These are phyloP conservation scores for Colletotrichum sansevieriae DNA, from an alignment of 2,329 filamentous ascomycete genomes.

Conservation along the genomic window DNA sequence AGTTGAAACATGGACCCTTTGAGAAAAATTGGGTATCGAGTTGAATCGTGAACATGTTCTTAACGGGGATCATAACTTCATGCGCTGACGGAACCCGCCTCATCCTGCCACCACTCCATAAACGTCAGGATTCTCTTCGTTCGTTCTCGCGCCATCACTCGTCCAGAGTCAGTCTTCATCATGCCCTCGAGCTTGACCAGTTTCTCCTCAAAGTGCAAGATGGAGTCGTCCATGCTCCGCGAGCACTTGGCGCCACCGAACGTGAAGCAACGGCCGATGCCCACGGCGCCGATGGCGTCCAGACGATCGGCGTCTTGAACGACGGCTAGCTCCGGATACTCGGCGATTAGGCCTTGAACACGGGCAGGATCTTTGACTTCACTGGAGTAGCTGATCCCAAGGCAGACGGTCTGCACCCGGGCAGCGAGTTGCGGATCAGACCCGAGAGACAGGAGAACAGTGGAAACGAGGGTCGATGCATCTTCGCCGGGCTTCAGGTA, in stretches of 20 bases:
- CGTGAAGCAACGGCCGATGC: slow-evolving; percentile 82
- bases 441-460: slow-evolving; percentile 68
- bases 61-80: neutral
- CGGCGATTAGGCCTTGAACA: slow-evolving; percentile 71
- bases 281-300: slow-evolving; percentile 91
- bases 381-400: slow-evolving; percentile 81
- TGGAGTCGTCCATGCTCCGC: slow-evolving; percentile 68
- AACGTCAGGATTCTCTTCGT: slow-evolving; percentile 66
- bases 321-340: slow-evolving; percentile 81
- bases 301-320: slow-evolving; percentile 94
- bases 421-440: slow-evolving; percentile 69
- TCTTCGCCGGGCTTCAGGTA: slow-evolving; percentile 74
- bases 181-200: slow-evolving; percentile 73
- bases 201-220: slow-evolving; percentile 84
- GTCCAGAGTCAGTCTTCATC: slow-evolving; percentile 74
- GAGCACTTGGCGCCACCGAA: slow-evolving; percentile 77
- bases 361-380: slow-evolving; percentile 75
- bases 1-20: slow-evolving; percentile 23
- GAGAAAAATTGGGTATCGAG: slow-evolving; percentile 35
- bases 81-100: slow-evolving; percentile 48
- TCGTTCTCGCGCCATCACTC: slow-evolving; percentile 64
- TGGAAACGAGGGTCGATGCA: slow-evolving; percentile 65
- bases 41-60: slow-evolving; percentile 34
- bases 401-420: slow-evolving; percentile 78
- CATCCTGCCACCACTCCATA: slow-evolving; percentile 70